Conservation (phyloP, 75 land plant genomes). For the Isoetes taiwanensis region DNA sequence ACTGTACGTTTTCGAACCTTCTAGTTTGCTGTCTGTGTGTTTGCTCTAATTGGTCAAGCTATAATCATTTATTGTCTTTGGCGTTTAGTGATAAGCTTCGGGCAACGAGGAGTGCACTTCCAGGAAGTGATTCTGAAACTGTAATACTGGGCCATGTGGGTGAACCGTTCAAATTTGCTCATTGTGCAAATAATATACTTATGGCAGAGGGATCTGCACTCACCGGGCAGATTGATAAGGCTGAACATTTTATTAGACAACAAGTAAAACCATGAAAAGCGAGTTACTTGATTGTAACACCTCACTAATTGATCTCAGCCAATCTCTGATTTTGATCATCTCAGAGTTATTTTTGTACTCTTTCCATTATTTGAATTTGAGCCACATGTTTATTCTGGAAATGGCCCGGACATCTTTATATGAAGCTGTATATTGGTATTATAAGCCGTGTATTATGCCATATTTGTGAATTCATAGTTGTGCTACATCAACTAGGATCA, state of each 20-base stretch:
- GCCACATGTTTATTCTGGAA: too few relatives aligned
- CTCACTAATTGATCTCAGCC: too few relatives aligned
- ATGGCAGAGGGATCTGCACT: conserved; percentile 69
- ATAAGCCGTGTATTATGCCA: too few relatives aligned
- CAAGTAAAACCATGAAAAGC: conserved; percentile 42
- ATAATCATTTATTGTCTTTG: background rate
- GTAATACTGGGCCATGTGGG: conserved; percentile 54
- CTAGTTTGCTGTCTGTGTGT: background rate
- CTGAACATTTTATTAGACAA: conserved; percentile 78
- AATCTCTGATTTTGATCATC: too few relatives aligned
- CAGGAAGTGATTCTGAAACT: conserved; percentile 53
- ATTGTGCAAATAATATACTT: conserved; percentile 66
- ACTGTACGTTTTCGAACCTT: conserved; percentile 38
- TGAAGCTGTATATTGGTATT: too few relatives aligned
- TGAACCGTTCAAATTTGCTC: conserved; percentile 61
- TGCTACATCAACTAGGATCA: too few relatives aligned
- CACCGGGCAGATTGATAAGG: conserved; percentile 42
- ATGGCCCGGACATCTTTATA: too few relatives aligned
- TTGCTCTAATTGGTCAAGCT: background rate
- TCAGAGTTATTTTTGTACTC: too few relatives aligned
- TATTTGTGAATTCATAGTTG: too few relatives aligned
- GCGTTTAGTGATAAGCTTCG: conserved; percentile 73
- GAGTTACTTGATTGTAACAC: too few relatives aligned
- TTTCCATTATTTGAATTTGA: too few relatives aligned
- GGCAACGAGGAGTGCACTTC: conserved; percentile 57